Base-by-base conservation (phyloP, 352 stramenopile species). In the Peronospora destructor region DNA sequence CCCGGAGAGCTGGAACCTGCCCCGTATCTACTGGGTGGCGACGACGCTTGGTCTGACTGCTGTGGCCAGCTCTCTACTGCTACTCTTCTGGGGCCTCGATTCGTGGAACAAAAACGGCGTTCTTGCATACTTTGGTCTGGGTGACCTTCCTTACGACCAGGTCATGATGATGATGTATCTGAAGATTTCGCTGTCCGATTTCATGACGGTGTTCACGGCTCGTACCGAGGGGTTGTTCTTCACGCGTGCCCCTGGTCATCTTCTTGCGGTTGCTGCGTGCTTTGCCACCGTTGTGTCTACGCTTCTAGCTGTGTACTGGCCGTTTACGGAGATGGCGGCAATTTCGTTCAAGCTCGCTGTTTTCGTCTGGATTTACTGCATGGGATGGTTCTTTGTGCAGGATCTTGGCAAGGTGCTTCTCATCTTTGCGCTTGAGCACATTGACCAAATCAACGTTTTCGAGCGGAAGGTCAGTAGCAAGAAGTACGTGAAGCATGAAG, bases 151-250 rank as follows among this genome's bases (percentile, higher is more conserved):
- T 43, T 96, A 96, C 55, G 71, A 86, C 47, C 76, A 97, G 67
- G 83, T 97, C 41, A 90, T 84, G 54, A 95, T 84, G 58, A 76
- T 94, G 54, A 93, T 98, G 55, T 97, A 97, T 72, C 75, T 98
- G 30, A 96, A 98, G 69, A 81, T 97, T 30, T 95, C 88, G 25
- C 77, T 98, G 9, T 94, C 87, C 2, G 87, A 96, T 54, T 96
- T 96, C 54, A 78, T 97, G 37, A 96, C 91, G 9, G 79, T 97
- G 4, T 97, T 97, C 64, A 85, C 85, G 25, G 82, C 87, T 14
- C 75, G 87, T 43, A 94, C 81, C 2, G 73, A 87, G 4, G 57
- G 64, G 7, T 84, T 93, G 47, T 95, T 96, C 62, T 95, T 80
- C 46, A 72, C 81, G 37, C 67, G 79, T 30, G 62, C 59, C 9